These are phyloP conservation scores for Hemerocallis citrina DNA, from an alignment of 106 monocot species.

Conservation along the genomic window DNA sequence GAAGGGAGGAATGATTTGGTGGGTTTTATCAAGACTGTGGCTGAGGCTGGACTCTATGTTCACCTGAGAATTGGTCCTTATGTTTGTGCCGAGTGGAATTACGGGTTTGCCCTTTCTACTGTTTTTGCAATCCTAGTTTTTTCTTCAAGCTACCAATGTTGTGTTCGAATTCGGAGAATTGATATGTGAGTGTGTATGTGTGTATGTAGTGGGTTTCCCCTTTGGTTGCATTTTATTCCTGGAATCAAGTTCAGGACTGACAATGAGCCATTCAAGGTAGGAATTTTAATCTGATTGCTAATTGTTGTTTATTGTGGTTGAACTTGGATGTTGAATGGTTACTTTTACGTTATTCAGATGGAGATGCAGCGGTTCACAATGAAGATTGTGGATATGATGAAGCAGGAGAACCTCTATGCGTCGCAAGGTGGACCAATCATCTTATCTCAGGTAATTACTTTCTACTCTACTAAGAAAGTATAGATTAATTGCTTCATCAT, in stretches of 20 bases:
- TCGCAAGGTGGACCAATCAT: constrained; percentile 98
- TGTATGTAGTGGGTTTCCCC: constrained; percentile 75
- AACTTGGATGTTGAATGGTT: neutral
- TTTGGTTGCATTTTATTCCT: constrained; percentile 94
- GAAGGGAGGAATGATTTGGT: constrained; percentile 80
- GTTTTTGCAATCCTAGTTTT: too few species aligned
- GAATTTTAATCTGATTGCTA: neutral
- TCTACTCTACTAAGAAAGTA: neutral
- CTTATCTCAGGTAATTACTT: constrained; percentile 61
- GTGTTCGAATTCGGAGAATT: too few species aligned
- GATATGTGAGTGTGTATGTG: too few species aligned
- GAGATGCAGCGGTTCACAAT: constrained; percentile 83
- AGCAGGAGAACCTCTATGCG: constrained; percentile 88
- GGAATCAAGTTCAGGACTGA: constrained; percentile 91
- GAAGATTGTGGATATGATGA: constrained; percentile 52
- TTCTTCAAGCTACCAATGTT: too few species aligned
- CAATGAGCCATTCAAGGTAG: constrained; percentile 87
- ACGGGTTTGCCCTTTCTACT: constrained; percentile 40
- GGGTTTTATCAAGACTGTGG: constrained; percentile 71
- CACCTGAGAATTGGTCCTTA: constrained; percentile 94
- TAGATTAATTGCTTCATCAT: neutral
- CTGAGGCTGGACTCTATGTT: constrained; percentile 74
- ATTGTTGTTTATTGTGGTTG: neutral
- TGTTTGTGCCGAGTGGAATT: constrained; percentile 96
- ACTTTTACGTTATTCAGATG: constrained; percentile 29